These are phyloP conservation scores for Mycena pura DNA, from an alignment of 768 basidiomycete genomes.

Conservation along the genomic window DNA sequence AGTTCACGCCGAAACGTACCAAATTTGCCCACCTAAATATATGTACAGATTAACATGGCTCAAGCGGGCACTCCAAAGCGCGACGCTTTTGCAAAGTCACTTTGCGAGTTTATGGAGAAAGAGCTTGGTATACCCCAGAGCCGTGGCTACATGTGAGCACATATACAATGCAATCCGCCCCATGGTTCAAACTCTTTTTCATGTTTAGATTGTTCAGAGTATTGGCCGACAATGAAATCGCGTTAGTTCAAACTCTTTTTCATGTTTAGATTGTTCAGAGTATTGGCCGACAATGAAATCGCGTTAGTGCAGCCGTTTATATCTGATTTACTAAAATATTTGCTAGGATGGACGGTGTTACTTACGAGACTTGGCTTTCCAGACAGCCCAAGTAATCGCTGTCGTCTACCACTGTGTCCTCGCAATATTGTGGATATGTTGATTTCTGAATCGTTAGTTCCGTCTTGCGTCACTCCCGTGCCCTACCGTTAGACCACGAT, in stretches of 20 bases:
- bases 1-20: background rate
- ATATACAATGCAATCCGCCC: background rate
- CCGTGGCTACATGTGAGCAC: constrained; percentile 5
- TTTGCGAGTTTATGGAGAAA: background rate
- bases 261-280: background rate
- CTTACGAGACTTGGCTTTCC: constrained; percentile 5
- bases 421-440: too few species aligned
- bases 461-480: too few species aligned
- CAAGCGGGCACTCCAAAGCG: background rate
- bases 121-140: background rate
- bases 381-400: background rate
- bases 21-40: background rate
- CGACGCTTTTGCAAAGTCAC: constrained; percentile 1
- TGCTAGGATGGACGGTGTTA: background rate
- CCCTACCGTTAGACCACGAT: too few species aligned
- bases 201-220: constrained; percentile 1
- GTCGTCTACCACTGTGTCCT: background rate
- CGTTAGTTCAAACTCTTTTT: background rate
- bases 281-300: constrained; percentile 3
- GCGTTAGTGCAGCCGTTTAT: background rate
- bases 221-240: constrained; percentile 3
- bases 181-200: background rate
- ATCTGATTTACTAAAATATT: background rate
- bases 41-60: background rate
- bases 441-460: background rate